Evolutionary conservation across 352 stramenopile genomes (phyloP).

Genomic region (Globisporangium mamillatum): DNA sequence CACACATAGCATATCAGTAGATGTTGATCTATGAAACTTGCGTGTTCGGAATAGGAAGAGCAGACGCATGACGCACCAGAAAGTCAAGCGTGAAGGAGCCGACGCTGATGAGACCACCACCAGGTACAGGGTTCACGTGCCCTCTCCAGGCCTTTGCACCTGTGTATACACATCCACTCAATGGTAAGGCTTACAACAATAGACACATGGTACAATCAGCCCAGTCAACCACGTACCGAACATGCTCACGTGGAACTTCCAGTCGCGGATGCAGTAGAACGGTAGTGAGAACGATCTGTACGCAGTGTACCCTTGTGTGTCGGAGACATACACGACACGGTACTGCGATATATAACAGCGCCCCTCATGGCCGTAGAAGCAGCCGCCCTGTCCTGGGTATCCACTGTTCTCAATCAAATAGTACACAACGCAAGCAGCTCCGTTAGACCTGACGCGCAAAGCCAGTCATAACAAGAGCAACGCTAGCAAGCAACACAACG

Average conservation of each 20-base stretch:
- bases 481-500: conserved; percentile 12
- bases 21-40: conserved; percentile 4
- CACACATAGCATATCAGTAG: neutral
- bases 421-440: neutral
- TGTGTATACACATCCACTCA: conserved; percentile 15
- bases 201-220: neutral
- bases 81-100: conserved; percentile 64
- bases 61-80: conserved; percentile 31
- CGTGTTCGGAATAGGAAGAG: neutral
- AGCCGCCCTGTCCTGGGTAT: conserved; percentile 78
- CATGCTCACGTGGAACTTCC: conserved; percentile 56
- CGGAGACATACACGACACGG: conserved; percentile 64
- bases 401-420: conserved; percentile 31
- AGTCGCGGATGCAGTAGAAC: conserved; percentile 76
- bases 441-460: neutral
- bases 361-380: conserved; percentile 71
- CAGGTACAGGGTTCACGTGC: conserved; percentile 66
- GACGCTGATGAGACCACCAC: conserved; percentile 60
- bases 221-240: conserved; percentile 39
- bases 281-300: conserved; percentile 78
- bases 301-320: conserved; percentile 28
- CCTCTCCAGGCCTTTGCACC: conserved; percentile 63
- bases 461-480: neutral
- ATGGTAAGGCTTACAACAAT: neutral
- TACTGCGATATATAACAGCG: conserved; percentile 79